phyloP scores from a whole-genome alignment of 768 basidiomycete genomes.

The Clathrus columnatus region DNA sequence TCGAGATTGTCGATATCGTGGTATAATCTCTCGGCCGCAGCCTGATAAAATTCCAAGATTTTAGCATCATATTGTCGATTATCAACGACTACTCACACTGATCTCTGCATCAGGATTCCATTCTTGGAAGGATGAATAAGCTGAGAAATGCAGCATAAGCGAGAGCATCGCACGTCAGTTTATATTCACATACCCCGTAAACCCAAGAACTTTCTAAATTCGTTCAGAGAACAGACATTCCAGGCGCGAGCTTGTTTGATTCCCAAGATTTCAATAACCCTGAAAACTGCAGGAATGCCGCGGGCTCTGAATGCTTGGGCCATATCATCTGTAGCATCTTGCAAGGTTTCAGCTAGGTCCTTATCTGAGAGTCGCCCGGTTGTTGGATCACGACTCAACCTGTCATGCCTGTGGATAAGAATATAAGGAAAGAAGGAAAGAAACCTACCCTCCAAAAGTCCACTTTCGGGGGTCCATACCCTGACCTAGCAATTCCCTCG shows the following conservation, averaged over 20 bases:
- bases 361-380: constrained; percentile 55
- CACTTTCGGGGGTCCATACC: constrained; percentile 49
- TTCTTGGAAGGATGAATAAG: constrained; percentile 61
- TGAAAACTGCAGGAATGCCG: constrained; percentile 68
- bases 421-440: background rate
- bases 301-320: constrained; percentile 71
- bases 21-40: constrained; percentile 70
- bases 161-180: background rate
- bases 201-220: constrained; percentile 76
- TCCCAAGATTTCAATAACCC: constrained; percentile 75
- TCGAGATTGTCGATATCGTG: constrained; percentile 63
- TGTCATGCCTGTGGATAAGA: constrained; percentile 19
- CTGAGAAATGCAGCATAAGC: constrained; percentile 27
- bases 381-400: constrained; percentile 50
- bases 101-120: constrained; percentile 74
- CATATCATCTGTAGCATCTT: constrained; percentile 60
- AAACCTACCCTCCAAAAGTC: constrained; percentile 54
- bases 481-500: constrained; percentile 25
- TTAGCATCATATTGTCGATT: background rate
- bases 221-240: constrained; percentile 80
- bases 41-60: constrained; percentile 9
- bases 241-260: constrained; percentile 68
- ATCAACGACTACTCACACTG: constrained; percentile 23
- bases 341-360: constrained; percentile 57
- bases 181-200: constrained; percentile 48